phyloP scores from a whole-genome alignment of 2,329 filamentous ascomycete genomes.

The Paraconiothyrium brasiliense region DNA sequence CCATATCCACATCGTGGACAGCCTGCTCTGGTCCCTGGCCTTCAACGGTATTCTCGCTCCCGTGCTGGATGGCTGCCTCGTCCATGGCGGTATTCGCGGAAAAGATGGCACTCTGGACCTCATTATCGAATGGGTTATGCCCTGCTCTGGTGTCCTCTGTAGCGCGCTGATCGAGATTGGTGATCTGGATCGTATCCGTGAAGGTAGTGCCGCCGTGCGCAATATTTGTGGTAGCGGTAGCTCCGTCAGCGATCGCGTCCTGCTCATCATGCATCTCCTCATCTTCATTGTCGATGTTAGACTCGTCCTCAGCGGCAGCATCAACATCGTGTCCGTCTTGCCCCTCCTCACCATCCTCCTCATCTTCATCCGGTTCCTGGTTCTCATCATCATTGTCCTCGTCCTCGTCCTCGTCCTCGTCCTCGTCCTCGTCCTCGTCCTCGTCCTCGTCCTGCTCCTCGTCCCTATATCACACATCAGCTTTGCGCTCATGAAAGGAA shows the following conservation, averaged over 20 bases:
- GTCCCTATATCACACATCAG: background rate
- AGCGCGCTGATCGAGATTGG: background rate
- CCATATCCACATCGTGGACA: constrained; percentile 4
- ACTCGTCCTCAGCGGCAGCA: constrained; percentile 5
- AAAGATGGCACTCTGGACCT: background rate
- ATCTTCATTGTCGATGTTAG: constrained; percentile 13
- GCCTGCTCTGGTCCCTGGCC: background rate
- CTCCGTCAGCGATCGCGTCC: background rate
- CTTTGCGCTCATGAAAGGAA: background rate
- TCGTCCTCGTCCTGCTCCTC: constrained; percentile 16
- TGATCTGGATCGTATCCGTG: background rate
- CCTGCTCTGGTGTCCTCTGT: background rate
- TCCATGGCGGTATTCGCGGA: background rate
- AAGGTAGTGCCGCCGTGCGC: background rate
- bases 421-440: constrained; percentile 13
- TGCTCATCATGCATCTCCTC: background rate
- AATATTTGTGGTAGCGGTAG: background rate
- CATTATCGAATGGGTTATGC: no score
- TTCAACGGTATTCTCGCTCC: background rate
- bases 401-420: constrained; percentile 13
- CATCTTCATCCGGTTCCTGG: constrained; percentile 12
- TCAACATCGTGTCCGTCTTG: background rate
- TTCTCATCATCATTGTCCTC: constrained; percentile 2
- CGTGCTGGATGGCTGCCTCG: constrained; percentile 1
- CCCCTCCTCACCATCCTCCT: constrained; percentile 12